Conservation (phyloP, 75 land plant species). For the Pinus tabuliformis region DNA sequence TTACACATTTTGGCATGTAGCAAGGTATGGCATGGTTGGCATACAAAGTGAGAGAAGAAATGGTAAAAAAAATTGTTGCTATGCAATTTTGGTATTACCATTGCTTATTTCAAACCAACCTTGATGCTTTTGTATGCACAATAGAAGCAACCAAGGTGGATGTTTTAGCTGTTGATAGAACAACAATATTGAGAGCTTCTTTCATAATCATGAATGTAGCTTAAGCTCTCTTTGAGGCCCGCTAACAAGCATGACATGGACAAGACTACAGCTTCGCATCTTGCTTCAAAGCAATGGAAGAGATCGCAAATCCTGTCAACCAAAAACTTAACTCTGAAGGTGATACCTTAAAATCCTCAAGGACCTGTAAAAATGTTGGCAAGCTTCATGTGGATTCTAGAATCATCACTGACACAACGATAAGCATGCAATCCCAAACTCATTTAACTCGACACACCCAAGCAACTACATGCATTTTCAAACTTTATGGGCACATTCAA, state of each 20-base stretch:
- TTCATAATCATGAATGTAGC: slow-evolving; percentile 1
- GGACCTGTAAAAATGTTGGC: background rate
- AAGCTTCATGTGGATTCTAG: background rate
- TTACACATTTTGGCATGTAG: background rate
- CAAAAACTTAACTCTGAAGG: background rate
- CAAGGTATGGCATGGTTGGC: background rate
- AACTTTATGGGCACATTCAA: slow-evolving; percentile 19
- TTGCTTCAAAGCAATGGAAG: background rate
- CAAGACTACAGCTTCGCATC: background rate
- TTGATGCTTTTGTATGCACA: background rate
- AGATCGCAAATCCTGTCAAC: background rate
- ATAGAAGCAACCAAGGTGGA: slow-evolving; percentile 1
- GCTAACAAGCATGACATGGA: background rate
- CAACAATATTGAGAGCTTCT: background rate
- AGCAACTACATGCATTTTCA: background rate
- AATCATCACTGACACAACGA: background rate
- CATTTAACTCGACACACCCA: background rate
- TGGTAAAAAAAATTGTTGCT: background rate
- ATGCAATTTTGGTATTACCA: slow-evolving; percentile 1
- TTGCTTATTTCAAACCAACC: background rate
- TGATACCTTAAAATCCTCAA: background rate
- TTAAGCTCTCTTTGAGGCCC: background rate
- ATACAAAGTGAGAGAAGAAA: background rate
- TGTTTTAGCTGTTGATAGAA: background rate
- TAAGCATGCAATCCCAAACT: slow-evolving; percentile 2